Percentiles rank a stretch among this genome's conserved stretches.
Evolutionary conservation across 352 stramenopile species (phyloP).

Genomic region (Nothophytophthora sp.): DNA sequence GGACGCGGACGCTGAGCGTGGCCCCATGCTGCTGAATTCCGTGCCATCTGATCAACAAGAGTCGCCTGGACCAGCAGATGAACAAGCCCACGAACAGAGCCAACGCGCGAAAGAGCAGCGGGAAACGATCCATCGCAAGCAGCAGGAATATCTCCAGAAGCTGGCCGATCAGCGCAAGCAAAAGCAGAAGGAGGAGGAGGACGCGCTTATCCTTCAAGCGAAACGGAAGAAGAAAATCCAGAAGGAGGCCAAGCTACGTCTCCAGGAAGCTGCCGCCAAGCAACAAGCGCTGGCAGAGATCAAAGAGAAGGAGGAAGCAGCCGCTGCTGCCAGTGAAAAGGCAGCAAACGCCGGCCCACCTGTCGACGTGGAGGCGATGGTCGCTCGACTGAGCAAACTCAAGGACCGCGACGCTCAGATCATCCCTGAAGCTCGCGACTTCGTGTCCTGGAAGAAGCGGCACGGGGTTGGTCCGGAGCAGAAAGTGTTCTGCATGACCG

Average conservation of each 20-base stretch:
- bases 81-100: constrained; percentile 36
- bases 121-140: constrained; percentile 57
- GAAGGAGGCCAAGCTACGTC: constrained; percentile 50
- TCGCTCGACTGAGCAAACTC: constrained; percentile 74
- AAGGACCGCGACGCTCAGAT: constrained; percentile 70
- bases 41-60: no score
- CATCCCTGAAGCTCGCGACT: constrained; percentile 75
- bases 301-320: constrained; percentile 44
- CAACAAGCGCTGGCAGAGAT: constrained; percentile 34
- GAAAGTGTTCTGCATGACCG: constrained; percentile 92
- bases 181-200: constrained; percentile 75
- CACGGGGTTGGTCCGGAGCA: constrained; percentile 71
- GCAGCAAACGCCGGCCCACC: constrained; percentile 13
- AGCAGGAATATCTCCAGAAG: constrained; percentile 67
- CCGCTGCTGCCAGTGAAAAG: constrained; percentile 31
- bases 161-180: constrained; percentile 64
- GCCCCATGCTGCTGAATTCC: no score
- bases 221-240: constrained; percentile 55
- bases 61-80: constrained; percentile 8
- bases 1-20: constrained; percentile 3
- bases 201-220: constrained; percentile 49
- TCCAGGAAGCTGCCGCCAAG: constrained; percentile 51
- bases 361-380: constrained; percentile 66
- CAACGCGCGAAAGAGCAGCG: constrained; percentile 47
- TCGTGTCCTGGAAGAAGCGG: constrained; percentile 90